A percentile compares a stretch with the other conserved stretches of the same genome.
Conservation (phyloP, 139 green algal species). For the Chlorella sp. region DNA sequence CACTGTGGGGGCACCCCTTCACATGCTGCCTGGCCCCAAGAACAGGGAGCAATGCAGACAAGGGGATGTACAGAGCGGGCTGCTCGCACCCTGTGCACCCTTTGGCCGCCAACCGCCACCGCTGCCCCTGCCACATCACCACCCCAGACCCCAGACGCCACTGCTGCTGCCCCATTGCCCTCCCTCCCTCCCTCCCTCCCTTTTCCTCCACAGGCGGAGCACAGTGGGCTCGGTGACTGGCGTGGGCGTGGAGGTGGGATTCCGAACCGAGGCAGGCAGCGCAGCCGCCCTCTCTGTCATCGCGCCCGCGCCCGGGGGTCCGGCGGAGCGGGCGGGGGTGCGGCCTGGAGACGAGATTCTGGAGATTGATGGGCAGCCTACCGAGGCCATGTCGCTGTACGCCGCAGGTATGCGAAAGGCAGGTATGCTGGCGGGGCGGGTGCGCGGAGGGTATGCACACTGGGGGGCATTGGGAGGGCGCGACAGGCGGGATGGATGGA, state of each 20-base stretch:
- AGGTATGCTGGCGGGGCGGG: not conserved
- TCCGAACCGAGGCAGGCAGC: conserved; percentile 26
- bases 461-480: too few relatives aligned
- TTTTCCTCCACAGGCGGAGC: conserved; percentile 55
- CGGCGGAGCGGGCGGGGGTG: conserved; percentile 88
- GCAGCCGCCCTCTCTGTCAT: conserved; percentile 68
- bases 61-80: too few relatives aligned
- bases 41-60: too few relatives aligned
- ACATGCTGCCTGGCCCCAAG: not conserved
- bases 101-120: not conserved
- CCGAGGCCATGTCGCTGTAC: conserved; percentile 83
- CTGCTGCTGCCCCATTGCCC: too few relatives aligned
- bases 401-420: conserved; percentile 65
- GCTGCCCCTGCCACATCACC: too few relatives aligned
- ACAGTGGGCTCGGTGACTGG: conserved; percentile 75
- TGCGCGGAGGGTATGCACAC: too few relatives aligned
- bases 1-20: not conserved
- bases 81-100: too few relatives aligned
- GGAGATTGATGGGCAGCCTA: conserved; percentile 78
- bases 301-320: conserved; percentile 79
- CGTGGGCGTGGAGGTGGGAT: conserved; percentile 81
- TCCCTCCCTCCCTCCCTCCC: not conserved
- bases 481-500: too few relatives aligned
- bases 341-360: conserved; percentile 82
- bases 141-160: too few relatives aligned